These are phyloP conservation scores for Obba rivulosa DNA, from an alignment of 768 basidiomycete species.

Conservation along the genomic window DNA sequence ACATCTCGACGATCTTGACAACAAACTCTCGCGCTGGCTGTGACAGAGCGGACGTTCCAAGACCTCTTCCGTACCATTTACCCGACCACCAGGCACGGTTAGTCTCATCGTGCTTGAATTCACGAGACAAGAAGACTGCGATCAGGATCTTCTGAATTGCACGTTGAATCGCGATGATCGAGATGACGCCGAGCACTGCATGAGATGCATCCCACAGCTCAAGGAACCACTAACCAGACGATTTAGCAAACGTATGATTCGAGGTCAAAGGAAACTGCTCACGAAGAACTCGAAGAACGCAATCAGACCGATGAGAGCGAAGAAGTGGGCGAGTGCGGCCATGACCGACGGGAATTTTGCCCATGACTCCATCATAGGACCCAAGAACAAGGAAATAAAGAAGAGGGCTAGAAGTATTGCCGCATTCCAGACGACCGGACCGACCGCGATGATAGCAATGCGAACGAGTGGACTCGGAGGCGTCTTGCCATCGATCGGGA, in stretches of 20 bases:
- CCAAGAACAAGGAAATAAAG: constrained; percentile 88
- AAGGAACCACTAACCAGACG: constrained; percentile 74
- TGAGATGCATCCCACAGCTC: constrained; percentile 97
- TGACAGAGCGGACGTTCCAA: constrained; percentile 88
- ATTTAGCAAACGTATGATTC: constrained; percentile 13
- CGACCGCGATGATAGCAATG: constrained; percentile 82
- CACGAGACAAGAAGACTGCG: constrained; percentile 89
- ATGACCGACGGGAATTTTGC: constrained; percentile 87
- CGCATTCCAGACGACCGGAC: constrained; percentile 95
- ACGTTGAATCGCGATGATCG: constrained; percentile 86
- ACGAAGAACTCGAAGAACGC: constrained; percentile 97
- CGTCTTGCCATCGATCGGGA: constrained; percentile 63
- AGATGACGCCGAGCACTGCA: constrained; percentile 88
- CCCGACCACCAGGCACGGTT: constrained; percentile 99
- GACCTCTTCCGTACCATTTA: constrained; percentile 92
- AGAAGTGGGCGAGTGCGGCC: constrained; percentile 85
- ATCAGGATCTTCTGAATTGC: constrained; percentile 93
- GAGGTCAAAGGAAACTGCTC: constrained; percentile 31
- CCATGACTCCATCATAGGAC: constrained; percentile 83
- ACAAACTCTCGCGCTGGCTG: constrained; percentile 97
- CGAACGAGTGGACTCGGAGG: constrained; percentile 86
- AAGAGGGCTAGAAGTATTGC: constrained; percentile 80
- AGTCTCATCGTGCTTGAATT: constrained; percentile 98
- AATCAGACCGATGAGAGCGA: constrained; percentile 75
- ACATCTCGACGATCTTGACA: constrained; percentile 98